phyloP scores from a whole-genome alignment of 1,284 basidiomycete species.

The Boletus calvinii region DNA sequence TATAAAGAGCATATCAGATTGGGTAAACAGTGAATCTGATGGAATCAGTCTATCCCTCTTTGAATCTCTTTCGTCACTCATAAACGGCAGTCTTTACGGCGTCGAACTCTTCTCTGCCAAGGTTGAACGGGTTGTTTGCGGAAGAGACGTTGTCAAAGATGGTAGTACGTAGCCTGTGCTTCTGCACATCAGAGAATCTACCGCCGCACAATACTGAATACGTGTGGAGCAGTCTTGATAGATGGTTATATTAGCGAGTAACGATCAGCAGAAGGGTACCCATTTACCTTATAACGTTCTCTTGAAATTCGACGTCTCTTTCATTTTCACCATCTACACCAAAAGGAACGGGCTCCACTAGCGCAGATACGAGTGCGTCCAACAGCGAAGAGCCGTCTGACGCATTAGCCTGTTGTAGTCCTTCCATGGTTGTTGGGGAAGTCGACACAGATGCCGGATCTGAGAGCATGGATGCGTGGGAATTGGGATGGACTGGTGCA shows the following conservation, averaged over 20 bases:
- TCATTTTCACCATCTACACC: slow-evolving; percentile 70
- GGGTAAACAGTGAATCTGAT: slow-evolving; percentile 13
- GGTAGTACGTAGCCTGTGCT: slow-evolving; percentile 35
- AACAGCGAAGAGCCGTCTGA: slow-evolving; percentile 36
- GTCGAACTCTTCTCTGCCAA: slow-evolving; percentile 30
- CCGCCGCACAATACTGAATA: slow-evolving; percentile 49
- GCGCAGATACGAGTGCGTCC: slow-evolving; percentile 39
- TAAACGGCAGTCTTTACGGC: slow-evolving; percentile 24
- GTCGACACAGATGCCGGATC: slow-evolving; percentile 53
- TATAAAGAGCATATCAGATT: slow-evolving; percentile 20
- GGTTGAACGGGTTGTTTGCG: slow-evolving; percentile 22
- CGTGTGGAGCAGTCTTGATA: slow-evolving; percentile 52
- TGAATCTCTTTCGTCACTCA: slow-evolving; percentile 21
- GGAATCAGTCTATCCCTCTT: slow-evolving; percentile 22
- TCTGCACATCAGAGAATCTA: slow-evolving; percentile 44
- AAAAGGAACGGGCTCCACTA: slow-evolving; percentile 57
- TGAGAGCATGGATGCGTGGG: slow-evolving; percentile 59
- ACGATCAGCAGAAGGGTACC: slow-evolving; percentile 17
- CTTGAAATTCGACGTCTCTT: slow-evolving; percentile 76
- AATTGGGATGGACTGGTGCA: slow-evolving; percentile 58
- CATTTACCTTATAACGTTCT: slow-evolving; percentile 70
- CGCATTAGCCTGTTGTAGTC: slow-evolving; percentile 42
- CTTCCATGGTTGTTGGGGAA: slow-evolving; percentile 45
- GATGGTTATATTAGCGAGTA: neutral
- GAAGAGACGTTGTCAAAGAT: slow-evolving; percentile 29